These are phyloP conservation scores for Epicoccum sorghinum DNA, from an alignment of 2,329 filamentous ascomycete genomes.

Conservation along the genomic window DNA sequence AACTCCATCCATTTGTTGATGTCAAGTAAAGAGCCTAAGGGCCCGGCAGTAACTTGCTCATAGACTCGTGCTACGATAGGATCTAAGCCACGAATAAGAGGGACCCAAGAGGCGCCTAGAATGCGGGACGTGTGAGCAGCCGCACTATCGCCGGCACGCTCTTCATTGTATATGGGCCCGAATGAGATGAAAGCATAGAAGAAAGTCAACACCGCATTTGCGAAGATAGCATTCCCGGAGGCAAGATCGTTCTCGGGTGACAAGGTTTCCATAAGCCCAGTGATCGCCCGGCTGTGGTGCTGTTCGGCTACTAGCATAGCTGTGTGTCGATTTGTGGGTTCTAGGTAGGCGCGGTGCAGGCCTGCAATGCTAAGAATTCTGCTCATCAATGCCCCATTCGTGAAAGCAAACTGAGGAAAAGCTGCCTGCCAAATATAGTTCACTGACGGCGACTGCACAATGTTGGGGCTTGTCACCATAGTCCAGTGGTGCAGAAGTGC, in stretches of 20 bases:
- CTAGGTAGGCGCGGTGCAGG: slow-evolving; percentile 22
- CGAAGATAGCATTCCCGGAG: slow-evolving; percentile 18
- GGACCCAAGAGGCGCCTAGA: slow-evolving; percentile 30
- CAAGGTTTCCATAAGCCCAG: slow-evolving; percentile 17
- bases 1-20: slow-evolving; percentile 22
- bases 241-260: neutral
- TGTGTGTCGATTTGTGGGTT: slow-evolving; percentile 13
- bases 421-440: slow-evolving; percentile 21
- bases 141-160: neutral
- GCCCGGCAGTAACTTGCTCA: slow-evolving; percentile 17
- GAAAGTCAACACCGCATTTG: slow-evolving; percentile 16
- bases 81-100: slow-evolving; percentile 21
- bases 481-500: slow-evolving; percentile 26
- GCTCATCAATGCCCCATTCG: slow-evolving; percentile 20
- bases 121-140: slow-evolving; percentile 16
- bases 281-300: slow-evolving; percentile 20
- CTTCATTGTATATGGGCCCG: slow-evolving; percentile 20
- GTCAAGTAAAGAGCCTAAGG: slow-evolving; percentile 19
- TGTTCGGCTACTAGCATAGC: slow-evolving; percentile 16
- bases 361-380: slow-evolving; percentile 23
- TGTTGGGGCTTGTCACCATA: slow-evolving; percentile 19
- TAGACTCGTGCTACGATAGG: slow-evolving; percentile 15
- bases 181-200: slow-evolving; percentile 25
- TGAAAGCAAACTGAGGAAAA: slow-evolving; percentile 17
- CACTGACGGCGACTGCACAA: slow-evolving; percentile 16